Base-by-base conservation (phyloP, 495 filamentous ascomycete species). In the Aspergillus saccharolyticus region DNA sequence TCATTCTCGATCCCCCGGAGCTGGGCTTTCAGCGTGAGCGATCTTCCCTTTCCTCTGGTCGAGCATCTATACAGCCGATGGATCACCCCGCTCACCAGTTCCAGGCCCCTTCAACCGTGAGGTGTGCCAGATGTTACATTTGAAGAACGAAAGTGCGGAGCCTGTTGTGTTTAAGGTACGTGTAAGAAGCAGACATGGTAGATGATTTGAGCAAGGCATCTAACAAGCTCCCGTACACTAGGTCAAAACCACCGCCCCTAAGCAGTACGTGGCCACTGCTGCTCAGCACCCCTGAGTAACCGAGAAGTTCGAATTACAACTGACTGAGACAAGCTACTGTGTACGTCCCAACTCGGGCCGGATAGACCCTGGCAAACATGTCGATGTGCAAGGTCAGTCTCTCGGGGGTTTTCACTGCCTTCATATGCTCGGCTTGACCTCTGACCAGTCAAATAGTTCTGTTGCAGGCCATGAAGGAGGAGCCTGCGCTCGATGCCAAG, bases 221-320 rank as follows among this genome's bases (percentile, higher is more conserved):
- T 70, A 63, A 69, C 51, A 24, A 21, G 28, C 10, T 15, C 25
- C 30, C 39, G 53, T 53, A 30, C 56, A 17, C 28, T 63, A 97
- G 92, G 94, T 98, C 69, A 98, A 98, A 85, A 98, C 94, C 42
- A 98, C 94, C 56, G 95, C 95, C 24, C 94, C 95, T 6, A 97
- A 98, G 74, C 93, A 97, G 93, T 98, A 90, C 66, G 89, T 71
- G 52, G 44, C 28, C 48, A 25, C 25, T 28, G 60, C 25, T 17
- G 25, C 30, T 42, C 58, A 28, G 51, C 54, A 44, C 17, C 49
- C 39, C 20, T 12, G 8, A 15, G 24, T 49, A 20, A 24, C 16
- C 28, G 22, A 2, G 43, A 24, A 17, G 44, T 24, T 52, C 20
- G 33, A 48, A 56, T 50, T 61, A 60, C 66, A 48, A 64, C 69